Evolutionary conservation across 257 asterid species (phyloP).

Genomic region (Nicotiana obtusifolia): DNA sequence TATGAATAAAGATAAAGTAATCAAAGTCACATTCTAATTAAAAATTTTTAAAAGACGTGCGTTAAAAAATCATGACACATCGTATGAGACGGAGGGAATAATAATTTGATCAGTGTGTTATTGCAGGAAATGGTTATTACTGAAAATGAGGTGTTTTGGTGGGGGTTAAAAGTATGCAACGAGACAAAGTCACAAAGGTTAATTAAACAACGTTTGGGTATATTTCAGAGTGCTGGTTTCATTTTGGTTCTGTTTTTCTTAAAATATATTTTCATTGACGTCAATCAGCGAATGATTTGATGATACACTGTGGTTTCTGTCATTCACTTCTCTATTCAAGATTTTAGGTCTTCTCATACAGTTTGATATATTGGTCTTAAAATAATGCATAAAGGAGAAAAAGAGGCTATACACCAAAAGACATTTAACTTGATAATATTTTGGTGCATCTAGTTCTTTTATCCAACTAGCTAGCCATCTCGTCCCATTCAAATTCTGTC

Average conservation of each 20-base stretch:
- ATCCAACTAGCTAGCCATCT: background rate
- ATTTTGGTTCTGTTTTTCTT: background rate
- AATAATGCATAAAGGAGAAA: background rate
- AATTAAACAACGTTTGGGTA: slow-evolving; percentile 19
- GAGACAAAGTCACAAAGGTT: background rate
- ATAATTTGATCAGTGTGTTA: slow-evolving; percentile 16
- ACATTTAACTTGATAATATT: no score
- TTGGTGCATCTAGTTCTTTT: background rate
- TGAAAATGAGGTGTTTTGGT: slow-evolving; percentile 14
- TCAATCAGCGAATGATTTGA: slow-evolving; percentile 28
- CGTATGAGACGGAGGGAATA: background rate
- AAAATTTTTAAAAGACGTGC: no score
- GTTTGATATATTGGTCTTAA: background rate
- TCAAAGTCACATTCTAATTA: no score
- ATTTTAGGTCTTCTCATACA: background rate
- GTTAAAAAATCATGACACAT: no score
- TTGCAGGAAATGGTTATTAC: slow-evolving; percentile 9
- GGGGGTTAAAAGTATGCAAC: slow-evolving; percentile 13
- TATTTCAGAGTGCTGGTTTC: slow-evolving; percentile 21
- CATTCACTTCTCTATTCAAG: background rate
- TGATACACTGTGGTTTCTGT: slow-evolving; percentile 17
- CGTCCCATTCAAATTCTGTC: background rate
- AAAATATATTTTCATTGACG: slow-evolving; percentile 18
- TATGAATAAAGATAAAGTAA: no score
- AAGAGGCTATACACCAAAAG: background rate